A percentile compares a stretch with the other conserved stretches of the same genome.
Evolutionary conservation across 352 stramenopile genomes (phyloP).

Genomic region (Phytophthora niederhauseri): DNA sequence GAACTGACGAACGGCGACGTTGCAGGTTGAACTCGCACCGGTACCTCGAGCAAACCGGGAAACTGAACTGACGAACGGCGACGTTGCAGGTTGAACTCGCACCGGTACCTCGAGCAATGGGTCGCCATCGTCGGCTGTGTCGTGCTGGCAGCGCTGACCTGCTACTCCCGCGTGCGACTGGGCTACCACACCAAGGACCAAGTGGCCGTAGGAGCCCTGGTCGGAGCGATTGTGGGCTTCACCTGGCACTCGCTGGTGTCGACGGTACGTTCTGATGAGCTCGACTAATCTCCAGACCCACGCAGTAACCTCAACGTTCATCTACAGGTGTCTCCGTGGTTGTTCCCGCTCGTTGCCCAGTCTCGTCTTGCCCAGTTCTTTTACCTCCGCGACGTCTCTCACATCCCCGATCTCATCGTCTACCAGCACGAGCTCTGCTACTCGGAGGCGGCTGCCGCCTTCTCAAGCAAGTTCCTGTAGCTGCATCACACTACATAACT

Average conservation of each 20-base stretch:
- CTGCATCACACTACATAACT: no score
- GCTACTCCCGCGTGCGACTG: conserved; percentile 69
- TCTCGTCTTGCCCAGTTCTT: conserved; percentile 55
- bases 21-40: conserved; percentile 56
- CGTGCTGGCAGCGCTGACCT: conserved; percentile 57
- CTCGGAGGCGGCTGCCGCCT: conserved; percentile 4
- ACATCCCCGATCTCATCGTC: conserved; percentile 81
- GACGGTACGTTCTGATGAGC: conserved; percentile 17
- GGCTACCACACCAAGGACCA: conserved; percentile 79
- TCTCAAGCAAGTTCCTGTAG: conserved; percentile 22
- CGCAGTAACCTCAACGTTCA: not conserved
- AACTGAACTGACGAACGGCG: conserved; percentile 6
- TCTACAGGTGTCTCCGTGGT: conserved; percentile 43
- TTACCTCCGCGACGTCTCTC: conserved; percentile 74
- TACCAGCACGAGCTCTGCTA: conserved; percentile 72
- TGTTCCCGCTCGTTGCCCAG: conserved; percentile 61
- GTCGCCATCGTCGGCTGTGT: conserved; percentile 56
- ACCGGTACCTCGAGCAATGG: conserved; percentile 60
- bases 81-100: conserved; percentile 47
- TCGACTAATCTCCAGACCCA: not conserved
- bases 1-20: conserved; percentile 1
- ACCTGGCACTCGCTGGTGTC: conserved; percentile 25
- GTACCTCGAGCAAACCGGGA: conserved; percentile 50
- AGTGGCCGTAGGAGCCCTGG: conserved; percentile 56
- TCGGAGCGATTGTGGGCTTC: conserved; percentile 41